A percentile compares a stretch with the other conserved stretches of the same genome.
These are phyloP conservation scores for Kandelia obovata DNA, from an alignment of 345 rosid species.

Conservation along the genomic window DNA sequence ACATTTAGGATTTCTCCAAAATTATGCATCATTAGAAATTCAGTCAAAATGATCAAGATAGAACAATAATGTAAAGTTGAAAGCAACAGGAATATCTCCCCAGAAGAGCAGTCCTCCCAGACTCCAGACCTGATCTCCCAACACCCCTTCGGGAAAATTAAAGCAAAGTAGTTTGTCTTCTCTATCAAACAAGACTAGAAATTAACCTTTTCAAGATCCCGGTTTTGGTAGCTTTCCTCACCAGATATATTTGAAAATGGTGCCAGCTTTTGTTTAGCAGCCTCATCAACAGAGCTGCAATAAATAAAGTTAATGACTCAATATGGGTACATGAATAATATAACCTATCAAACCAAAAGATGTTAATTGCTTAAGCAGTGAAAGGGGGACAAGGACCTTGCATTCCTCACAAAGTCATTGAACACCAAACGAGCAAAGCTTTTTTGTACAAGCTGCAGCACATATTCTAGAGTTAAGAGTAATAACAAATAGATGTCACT, in stretches of 20 bases:
- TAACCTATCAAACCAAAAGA: neutral
- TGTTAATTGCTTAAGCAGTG: neutral
- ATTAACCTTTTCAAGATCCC: conserved; percentile 95
- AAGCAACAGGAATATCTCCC: neutral
- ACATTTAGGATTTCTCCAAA: neutral
- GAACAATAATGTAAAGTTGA: neutral
- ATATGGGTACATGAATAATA: neutral
- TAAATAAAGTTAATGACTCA: conserved; percentile 9
- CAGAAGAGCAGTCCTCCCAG: neutral
- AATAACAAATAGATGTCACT: neutral
- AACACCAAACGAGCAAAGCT: conserved; percentile 90
- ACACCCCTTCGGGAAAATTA: neutral
- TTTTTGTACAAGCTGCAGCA: conserved; percentile 95
- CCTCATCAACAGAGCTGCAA: conserved; percentile 74
- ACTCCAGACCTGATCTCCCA: neutral
- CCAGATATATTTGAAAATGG: conserved; percentile 71
- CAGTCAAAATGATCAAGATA: neutral
- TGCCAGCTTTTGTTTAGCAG: conserved; percentile 68
- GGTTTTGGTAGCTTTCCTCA: conserved; percentile 90
- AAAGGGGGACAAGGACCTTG: conserved; percentile 51
- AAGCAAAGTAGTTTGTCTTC: neutral
- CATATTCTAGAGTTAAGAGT: conserved; percentile 15
- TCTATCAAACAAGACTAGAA: neutral
- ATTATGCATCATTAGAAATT: neutral
- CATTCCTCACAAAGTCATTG: conserved; percentile 76